These are phyloP conservation scores for Rhypophila decipiens DNA, from an alignment of 495 filamentous ascomycete genomes.

Conservation along the genomic window DNA sequence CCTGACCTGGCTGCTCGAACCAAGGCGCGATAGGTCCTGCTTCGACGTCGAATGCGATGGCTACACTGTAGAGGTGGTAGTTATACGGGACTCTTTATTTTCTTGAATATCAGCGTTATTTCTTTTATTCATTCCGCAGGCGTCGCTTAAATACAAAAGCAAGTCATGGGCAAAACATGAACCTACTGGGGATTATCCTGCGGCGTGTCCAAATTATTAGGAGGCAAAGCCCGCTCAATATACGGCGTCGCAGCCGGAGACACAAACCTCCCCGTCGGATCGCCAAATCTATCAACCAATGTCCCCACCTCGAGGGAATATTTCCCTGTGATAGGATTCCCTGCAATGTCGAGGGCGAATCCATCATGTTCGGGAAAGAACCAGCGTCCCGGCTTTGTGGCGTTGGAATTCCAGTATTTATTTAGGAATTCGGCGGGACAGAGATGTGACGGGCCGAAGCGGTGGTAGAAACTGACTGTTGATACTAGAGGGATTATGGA, in stretches of 20 bases:
- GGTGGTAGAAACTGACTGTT: constrained; percentile 35
- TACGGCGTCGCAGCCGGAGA: constrained; percentile 45
- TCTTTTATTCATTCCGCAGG: no score
- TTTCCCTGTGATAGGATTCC: constrained; percentile 36
- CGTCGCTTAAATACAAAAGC: no score
- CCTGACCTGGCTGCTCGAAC: constrained; percentile 54
- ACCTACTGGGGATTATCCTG: constrained; percentile 21
- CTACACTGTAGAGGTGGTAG: constrained; percentile 50
- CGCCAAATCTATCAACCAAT: constrained; percentile 51
- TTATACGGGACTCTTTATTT: constrained; percentile 47
- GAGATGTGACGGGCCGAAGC: constrained; percentile 41
- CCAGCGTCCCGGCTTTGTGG: constrained; percentile 15
- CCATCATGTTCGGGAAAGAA: constrained; percentile 40
- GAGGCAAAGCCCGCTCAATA: constrained; percentile 47
- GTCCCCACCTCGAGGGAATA: constrained; percentile 38
- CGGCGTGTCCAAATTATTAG: constrained; percentile 39
- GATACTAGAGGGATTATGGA: constrained; percentile 25
- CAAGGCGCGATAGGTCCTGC: constrained; percentile 48
- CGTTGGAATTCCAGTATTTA: constrained; percentile 32
- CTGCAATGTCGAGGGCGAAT: constrained; percentile 30
- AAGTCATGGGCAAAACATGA: no score
- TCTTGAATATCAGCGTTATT: no score
- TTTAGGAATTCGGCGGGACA: constrained; percentile 44
- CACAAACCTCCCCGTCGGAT: constrained; percentile 39
- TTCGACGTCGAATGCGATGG: constrained; percentile 32